These are phyloP conservation scores for Boletus subparvulus DNA, from an alignment of 768 basidiomycete species.

Conservation along the genomic window DNA sequence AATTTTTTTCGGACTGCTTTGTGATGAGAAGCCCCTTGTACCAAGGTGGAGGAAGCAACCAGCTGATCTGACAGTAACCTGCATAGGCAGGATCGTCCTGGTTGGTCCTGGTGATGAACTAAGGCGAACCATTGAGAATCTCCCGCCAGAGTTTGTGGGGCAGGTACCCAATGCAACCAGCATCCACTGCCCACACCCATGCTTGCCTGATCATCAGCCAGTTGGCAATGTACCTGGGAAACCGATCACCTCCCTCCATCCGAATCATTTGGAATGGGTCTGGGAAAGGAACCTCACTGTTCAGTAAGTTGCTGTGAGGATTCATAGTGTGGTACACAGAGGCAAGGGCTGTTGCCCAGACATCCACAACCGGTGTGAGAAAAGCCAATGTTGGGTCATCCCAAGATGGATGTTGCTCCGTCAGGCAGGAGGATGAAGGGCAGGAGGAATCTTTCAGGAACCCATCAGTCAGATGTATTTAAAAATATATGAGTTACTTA, in stretches of 20 bases:
- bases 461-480: too few species aligned
- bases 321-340: background rate
- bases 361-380: background rate
- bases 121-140: background rate
- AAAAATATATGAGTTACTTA: too few species aligned
- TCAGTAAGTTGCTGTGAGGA: background rate
- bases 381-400: background rate
- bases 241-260: background rate
- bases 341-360: background rate
- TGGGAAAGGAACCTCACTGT: background rate
- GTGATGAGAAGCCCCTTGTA: too few species aligned
- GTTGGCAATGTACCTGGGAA: background rate
- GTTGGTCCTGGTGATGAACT: background rate
- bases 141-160: background rate
- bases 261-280: background rate
- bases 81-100: background rate
- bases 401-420: background rate
- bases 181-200: background rate
- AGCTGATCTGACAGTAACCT: background rate
- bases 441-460: too few species aligned
- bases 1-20: background rate
- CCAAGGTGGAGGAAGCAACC: background rate
- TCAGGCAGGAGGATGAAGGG: fast-evolving
- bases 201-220: background rate
- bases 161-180: background rate